Base-by-base conservation (phyloP, 176 grass and related monocot genomes). In the Canna indica region DNA sequence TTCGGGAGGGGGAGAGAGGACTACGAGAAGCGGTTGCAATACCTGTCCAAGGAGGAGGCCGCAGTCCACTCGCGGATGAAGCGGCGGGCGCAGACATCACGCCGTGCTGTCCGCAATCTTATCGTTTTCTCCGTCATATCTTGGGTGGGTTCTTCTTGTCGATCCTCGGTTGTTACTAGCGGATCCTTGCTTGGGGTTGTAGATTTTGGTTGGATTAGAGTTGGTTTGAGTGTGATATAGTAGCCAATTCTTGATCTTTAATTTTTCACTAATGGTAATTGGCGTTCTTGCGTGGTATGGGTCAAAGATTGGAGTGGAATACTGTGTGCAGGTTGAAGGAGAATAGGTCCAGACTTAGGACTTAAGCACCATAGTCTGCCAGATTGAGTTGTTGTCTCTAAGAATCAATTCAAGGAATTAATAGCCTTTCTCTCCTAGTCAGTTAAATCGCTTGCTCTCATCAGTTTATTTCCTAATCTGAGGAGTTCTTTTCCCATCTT, bases 11-110 rank as follows among this genome's bases (percentile, higher is more conserved):
- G 76, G 41, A 82, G 75, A 12, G 95, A 99, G 87, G 90, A 99
- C 76, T 99, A 79, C 76, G 95, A 94, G 86, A 93, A 94, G 84
- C 80, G 95, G 4, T 83, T 99, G 52, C 76, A 88, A 90, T 94
- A 93, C 77, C 77, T 99, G 57, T 99, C 94, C 76, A 99, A 99
- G 90, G 94, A 99, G 84, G 90, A 99, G 82, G 90, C 95, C 16
- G 14, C 90, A 60, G 84, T 99, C 52, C 95, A 99, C 75, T 82
- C 87, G 20, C 79, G 90, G 73, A 83, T 94, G 78, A 85, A 91
- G 61, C 81, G 74, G 0, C 83, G 95, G 78, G 88, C 86, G 68
- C 89, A 90, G 73, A 42, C 77, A 56, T 99, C 90, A 9, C 82
- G 86, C 28, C 77, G 80, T 36, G 71, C 66, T 65, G 82, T 99